Evolutionary conservation across 306 rosid genomes (phyloP), one percentile per base, ranked within the genome.

Genomic region (Quercus gilva): DNA sequence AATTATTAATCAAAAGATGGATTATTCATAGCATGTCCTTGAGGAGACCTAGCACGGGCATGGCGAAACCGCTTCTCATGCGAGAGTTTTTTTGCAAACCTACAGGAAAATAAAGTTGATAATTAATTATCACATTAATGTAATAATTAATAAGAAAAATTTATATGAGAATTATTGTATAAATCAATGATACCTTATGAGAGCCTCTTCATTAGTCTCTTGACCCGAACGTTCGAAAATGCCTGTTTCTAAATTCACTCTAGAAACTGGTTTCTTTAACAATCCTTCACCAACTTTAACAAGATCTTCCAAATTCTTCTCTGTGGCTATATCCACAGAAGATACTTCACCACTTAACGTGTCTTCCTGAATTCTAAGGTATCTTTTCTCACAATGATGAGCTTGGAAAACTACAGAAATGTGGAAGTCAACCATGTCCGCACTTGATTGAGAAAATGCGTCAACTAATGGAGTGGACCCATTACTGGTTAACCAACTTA

Each of bases 151-250:
- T 49, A 49, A 49, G 53, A 12, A 49, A 49, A 49, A 12, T 10
- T 49, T 49, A 49, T 13, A 49, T 10, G 17, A 49, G 53, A 49
- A 49, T 41, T 41, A 49, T 49, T 49, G 53, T 49, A 49, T 49
- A 49, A 49, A 49, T 12, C 53, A 49, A 49, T 2, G 17, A 13
- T 64, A 89, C 92, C 89, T 88, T 31, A 57, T 25, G 21, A 91
- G 89, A 83, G 96, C 93, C 67, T 81, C 41, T 20, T 70, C 83
- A 63, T 91, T 91, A 43, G 89, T 87, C 64, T 79, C 92, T 2
- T 64, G 11, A 21, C 37, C 18, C 55, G 21, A 4, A 23, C 74
- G 43, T 49, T 85, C 82, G 3, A 73, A 87, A 8, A 19, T 55
- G 51, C 92, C 90, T 6, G 84, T 86, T 21, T 76, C 72, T 18